Percentiles rank a stretch among this genome's conserved stretches.
These are phyloP conservation scores for Chytriomyces sp. DNA, from an alignment of 192 early-diverging fungal species.

Conservation along the genomic window DNA sequence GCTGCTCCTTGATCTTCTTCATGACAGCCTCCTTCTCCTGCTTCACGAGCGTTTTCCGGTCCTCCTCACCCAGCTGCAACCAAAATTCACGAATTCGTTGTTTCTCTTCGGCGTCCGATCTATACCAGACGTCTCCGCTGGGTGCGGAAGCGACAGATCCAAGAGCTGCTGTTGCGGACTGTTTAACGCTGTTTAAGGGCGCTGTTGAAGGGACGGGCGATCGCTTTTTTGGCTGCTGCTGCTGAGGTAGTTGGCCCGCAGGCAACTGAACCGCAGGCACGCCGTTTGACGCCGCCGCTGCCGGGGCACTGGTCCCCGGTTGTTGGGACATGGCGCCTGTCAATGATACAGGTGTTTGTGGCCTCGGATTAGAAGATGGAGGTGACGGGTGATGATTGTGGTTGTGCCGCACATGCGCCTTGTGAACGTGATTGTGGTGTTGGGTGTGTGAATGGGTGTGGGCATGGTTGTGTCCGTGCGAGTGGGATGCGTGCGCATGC, in stretches of 20 bases:
- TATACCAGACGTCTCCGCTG: slow-evolving; percentile 60
- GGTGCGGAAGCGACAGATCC: neutral
- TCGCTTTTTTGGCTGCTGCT: no score
- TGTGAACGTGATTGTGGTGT: neutral
- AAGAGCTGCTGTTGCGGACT: neutral
- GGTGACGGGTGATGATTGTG: neutral
- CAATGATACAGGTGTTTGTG: no score
- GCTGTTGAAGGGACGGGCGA: neutral
- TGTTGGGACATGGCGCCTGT: no score
- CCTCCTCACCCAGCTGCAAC: slow-evolving; percentile 78
- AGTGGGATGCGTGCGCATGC: neutral
- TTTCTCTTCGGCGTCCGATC: slow-evolving; percentile 72
- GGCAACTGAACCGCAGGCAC: no score
- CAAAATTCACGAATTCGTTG: slow-evolving; percentile 83
- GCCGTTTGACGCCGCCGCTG: no score
- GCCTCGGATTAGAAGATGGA: no score
- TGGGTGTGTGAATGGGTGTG: slow-evolving; percentile 2
- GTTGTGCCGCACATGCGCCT: neutral
- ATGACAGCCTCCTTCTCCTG: slow-evolving; percentile 85
- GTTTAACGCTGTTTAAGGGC: neutral
- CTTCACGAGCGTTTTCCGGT: slow-evolving; percentile 75
- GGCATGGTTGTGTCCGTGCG: neutral
- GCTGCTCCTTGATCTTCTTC: slow-evolving; percentile 89
- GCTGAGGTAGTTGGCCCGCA: no score
- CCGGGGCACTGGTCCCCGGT: no score